Evolutionary conservation across 139 green algal species (phyloP).

Genomic region (Ostreobium quekettii): DNA sequence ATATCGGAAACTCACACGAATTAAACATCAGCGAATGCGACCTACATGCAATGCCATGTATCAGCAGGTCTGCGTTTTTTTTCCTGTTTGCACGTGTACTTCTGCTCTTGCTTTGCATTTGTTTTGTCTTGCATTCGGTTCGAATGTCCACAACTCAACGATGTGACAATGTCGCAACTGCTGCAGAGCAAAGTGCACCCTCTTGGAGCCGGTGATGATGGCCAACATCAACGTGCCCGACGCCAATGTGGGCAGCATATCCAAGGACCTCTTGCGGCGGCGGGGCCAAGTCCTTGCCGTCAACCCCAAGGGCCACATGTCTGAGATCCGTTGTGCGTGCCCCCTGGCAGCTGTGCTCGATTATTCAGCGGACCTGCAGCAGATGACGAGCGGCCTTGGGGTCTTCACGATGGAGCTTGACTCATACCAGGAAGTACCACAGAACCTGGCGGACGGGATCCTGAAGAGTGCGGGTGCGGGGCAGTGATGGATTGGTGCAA

Average conservation of each 20-base stretch:
- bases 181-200: background rate
- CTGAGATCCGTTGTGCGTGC: background rate
- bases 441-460: too few relatives aligned
- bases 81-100: too few relatives aligned
- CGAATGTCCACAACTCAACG: too few relatives aligned
- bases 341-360: background rate
- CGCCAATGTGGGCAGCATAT: background rate
- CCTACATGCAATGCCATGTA: too few relatives aligned
- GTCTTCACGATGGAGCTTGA: background rate
- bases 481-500: too few relatives aligned
- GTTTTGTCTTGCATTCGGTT: too few relatives aligned
- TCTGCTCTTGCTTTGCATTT: too few relatives aligned
- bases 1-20: too few relatives aligned
- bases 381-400: background rate
- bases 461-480: too few relatives aligned
- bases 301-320: background rate
- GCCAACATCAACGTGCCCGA: background rate
- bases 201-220: background rate
- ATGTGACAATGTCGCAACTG: too few relatives aligned
- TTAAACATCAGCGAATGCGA: too few relatives aligned
- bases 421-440: background rate
- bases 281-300: background rate
- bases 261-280: background rate
- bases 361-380: background rate
- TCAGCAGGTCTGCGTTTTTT: too few relatives aligned